These are phyloP conservation scores for Mucuna pruriens DNA, from an alignment of 306 rosid species.

Conservation along the genomic window DNA sequence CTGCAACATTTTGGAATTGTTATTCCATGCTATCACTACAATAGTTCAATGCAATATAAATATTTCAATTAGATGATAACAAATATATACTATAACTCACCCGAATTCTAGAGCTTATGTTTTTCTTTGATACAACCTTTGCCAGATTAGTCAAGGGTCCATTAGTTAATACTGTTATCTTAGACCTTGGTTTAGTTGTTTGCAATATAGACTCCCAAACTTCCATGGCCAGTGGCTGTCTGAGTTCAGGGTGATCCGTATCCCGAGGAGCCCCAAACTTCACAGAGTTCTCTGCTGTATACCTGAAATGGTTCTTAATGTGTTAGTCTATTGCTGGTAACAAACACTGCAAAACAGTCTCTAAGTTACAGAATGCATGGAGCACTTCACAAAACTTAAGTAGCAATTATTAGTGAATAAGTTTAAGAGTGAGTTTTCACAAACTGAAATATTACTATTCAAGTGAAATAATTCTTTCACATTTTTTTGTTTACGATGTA, in stretches of 20 bases:
- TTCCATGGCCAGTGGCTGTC: slow-evolving; percentile 80
- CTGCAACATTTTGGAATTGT: slow-evolving; percentile 49
- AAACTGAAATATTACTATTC: background rate
- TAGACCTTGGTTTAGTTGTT: slow-evolving; percentile 56
- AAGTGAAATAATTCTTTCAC: background rate
- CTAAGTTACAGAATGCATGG: background rate
- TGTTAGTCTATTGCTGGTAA: slow-evolving; percentile 1
- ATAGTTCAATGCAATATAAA: too few relatives aligned
- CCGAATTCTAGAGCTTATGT: slow-evolving; percentile 66
- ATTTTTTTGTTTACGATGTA: background rate
- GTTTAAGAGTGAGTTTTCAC: background rate
- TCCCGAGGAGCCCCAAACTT: slow-evolving; percentile 74
- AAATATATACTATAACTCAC: slow-evolving; percentile 40
- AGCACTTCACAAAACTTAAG: background rate
- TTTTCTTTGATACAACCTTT: slow-evolving; percentile 52
- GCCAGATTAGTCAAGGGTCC: slow-evolving; percentile 96
- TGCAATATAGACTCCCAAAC: slow-evolving; percentile 71
- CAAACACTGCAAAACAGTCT: background rate
- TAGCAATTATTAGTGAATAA: background rate
- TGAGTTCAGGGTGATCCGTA: slow-evolving; percentile 79
- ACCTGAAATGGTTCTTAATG: slow-evolving; percentile 51
- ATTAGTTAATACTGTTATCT: slow-evolving; percentile 78
- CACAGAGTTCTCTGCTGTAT: slow-evolving; percentile 74
- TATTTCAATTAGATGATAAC: background rate
- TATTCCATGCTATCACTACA: slow-evolving; percentile 23